A percentile compares a stretch with the other conserved stretches of the same genome.
These are phyloP conservation scores for Leonotis leonurus DNA, from an alignment of 257 asterid genomes.

Conservation along the genomic window DNA sequence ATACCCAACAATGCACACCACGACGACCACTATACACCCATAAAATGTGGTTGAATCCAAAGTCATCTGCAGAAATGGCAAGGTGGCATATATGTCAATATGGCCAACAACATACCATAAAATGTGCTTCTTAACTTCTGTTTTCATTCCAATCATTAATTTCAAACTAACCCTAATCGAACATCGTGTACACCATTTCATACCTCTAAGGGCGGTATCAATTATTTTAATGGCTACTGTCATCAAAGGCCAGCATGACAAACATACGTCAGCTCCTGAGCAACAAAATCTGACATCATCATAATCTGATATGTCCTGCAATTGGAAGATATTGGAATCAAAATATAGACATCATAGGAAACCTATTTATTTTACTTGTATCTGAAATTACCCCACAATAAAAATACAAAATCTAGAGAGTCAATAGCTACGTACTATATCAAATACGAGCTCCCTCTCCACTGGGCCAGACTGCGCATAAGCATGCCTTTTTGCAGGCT, in stretches of 20 bases:
- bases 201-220: slow-evolving; percentile 92
- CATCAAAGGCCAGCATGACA: slow-evolving; percentile 92
- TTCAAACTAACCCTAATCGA: background rate
- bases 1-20: slow-evolving; percentile 99
- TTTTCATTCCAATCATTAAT: too few species aligned
- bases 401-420: background rate
- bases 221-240: slow-evolving; percentile 85
- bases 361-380: background rate
- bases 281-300: slow-evolving; percentile 97
- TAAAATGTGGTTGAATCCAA: slow-evolving; percentile 80
- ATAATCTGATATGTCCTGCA: slow-evolving; percentile 87
- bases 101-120: background rate
- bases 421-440: slow-evolving; percentile 54
- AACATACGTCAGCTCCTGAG: slow-evolving; percentile 90
- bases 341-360: slow-evolving; percentile 1
- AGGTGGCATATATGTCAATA: slow-evolving; percentile 7
- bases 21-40: slow-evolving; percentile 98
- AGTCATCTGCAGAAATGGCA: slow-evolving; percentile 55
- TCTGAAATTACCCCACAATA: background rate
- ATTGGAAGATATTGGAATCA: background rate
- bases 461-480: slow-evolving; percentile 79
- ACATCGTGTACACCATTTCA: background rate
- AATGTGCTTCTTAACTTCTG: too few species aligned
- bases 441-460: slow-evolving; percentile 85
- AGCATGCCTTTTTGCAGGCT: slow-evolving; percentile 94